A percentile compares a stretch with the other conserved stretches of the same genome.
These are phyloP conservation scores for Phytophthora colocasiae DNA, from an alignment of 352 stramenopile species.

Conservation along the genomic window DNA sequence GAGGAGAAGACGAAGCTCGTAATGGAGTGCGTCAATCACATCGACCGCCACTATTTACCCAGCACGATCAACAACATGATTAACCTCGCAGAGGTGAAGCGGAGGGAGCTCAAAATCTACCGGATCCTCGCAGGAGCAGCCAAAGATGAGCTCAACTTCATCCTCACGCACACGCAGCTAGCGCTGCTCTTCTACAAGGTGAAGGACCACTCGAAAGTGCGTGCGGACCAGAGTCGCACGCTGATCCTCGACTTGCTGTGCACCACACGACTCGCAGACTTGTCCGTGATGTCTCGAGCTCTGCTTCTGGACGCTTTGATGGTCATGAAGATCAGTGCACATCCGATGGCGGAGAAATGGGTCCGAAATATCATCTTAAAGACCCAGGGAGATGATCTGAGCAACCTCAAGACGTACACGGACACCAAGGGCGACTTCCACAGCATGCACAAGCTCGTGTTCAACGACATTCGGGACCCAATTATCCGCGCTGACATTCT, in stretches of 20 bases:
- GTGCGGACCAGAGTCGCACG: conserved; percentile 88
- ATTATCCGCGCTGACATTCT: conserved; percentile 94
- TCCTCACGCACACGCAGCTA: conserved; percentile 94
- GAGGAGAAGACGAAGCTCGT: conserved; percentile 84
- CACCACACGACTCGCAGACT: conserved; percentile 90
- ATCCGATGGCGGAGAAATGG: conserved; percentile 95
- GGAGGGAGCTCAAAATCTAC: conserved; percentile 95
- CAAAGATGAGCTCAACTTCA: conserved; percentile 97
- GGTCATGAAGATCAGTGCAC: conserved; percentile 96
- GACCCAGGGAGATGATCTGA: conserved; percentile 96
- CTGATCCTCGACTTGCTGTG: conserved; percentile 95
- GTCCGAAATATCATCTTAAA: conserved; percentile 97
- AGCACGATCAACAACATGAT: conserved; percentile 91
- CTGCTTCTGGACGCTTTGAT: conserved; percentile 96
- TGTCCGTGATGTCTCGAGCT: conserved; percentile 92
- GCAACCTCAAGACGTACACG: conserved; percentile 95
- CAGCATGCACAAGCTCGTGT: conserved; percentile 98
- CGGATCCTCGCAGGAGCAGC: conserved; percentile 94
- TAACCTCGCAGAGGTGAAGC: conserved; percentile 79
- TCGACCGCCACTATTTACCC: conserved; percentile 84
- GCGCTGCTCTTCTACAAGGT: conserved; percentile 98
- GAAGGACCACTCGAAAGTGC: conserved; percentile 89
- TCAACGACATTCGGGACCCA: conserved; percentile 93
- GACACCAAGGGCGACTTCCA: conserved; percentile 97
- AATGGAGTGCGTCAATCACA: conserved; percentile 71